A percentile compares a stretch with the other conserved stretches of the same genome.
Conservation (phyloP, 2,329 filamentous ascomycete genomes). For the Fusarium metavorans region DNA sequence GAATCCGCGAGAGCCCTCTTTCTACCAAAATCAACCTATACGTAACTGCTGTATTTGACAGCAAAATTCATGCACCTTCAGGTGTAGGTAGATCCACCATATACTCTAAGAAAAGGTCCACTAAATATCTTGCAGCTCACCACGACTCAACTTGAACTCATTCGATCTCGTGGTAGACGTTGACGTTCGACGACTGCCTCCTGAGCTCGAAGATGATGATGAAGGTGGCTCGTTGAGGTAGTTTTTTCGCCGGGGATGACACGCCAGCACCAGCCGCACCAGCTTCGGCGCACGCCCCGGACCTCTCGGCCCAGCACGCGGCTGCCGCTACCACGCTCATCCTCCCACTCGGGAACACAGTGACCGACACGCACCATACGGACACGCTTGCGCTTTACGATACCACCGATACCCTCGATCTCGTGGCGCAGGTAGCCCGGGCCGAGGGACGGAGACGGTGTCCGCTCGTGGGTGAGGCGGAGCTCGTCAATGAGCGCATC, state of each 20-base stretch:
- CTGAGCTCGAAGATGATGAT: constrained; percentile 41
- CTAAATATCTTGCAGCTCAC: background rate
- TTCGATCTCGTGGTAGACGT: constrained; percentile 35
- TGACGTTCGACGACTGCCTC: constrained; percentile 39
- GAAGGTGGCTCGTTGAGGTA: constrained; percentile 41
- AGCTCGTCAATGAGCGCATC: constrained; percentile 47
- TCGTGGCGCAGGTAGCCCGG: constrained; percentile 88
- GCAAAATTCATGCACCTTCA: background rate
- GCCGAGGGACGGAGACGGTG: constrained; percentile 65
- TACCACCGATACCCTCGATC: constrained; percentile 89
- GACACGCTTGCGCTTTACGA: constrained; percentile 89
- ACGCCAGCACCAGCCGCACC: constrained; percentile 92
- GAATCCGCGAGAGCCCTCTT: background rate
- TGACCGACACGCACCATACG: constrained; percentile 84
- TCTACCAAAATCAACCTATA: background rate
- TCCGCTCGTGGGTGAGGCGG: constrained; percentile 51
- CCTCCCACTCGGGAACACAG: constrained; percentile 87
- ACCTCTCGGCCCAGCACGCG: constrained; percentile 78
- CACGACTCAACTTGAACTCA: constrained; percentile 26
- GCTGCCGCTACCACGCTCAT: constrained; percentile 73
- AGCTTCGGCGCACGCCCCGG: constrained; percentile 76
- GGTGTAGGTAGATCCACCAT: background rate
- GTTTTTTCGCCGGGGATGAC: constrained; percentile 72
- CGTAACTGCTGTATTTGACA: background rate
- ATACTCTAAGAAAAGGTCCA: background rate